A percentile compares a stretch with the other conserved stretches of the same genome.
Conservation (phyloP, 176 grass and related monocot genomes). For the Aegilops longissima region DNA sequence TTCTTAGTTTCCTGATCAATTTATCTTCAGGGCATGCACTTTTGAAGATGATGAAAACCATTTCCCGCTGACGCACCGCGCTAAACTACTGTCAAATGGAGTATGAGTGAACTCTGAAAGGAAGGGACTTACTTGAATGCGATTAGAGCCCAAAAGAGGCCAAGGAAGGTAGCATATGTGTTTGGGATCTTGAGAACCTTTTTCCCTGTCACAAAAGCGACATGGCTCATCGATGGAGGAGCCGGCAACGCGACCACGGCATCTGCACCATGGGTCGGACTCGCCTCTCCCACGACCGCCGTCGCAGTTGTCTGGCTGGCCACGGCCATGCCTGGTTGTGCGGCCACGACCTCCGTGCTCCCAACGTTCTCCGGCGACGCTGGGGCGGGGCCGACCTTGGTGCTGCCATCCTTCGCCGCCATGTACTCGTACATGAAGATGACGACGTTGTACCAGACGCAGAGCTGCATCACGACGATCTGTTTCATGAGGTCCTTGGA, state of each 20-base stretch:
- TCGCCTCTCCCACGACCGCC: not conserved
- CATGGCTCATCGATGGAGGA: slow-evolving; percentile 27
- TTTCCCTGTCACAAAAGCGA: slow-evolving; percentile 52
- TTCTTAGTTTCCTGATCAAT: too few species aligned
- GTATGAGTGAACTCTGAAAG: too few species aligned
- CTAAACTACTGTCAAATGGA: too few species aligned
- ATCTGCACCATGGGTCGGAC: not conserved
- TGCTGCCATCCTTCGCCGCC: not conserved
- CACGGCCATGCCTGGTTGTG: not conserved
- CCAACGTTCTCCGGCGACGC: slow-evolving; percentile 14
- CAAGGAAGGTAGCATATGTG: slow-evolving; percentile 73
- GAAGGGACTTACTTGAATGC: slow-evolving; percentile 58
- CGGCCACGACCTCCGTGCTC: not conserved
- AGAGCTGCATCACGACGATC: slow-evolving; percentile 82
- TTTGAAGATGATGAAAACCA: too few species aligned
- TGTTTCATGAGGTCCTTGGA: slow-evolving; percentile 55
- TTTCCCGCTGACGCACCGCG: too few species aligned
- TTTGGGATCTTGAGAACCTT: slow-evolving; percentile 72
- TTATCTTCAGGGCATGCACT: too few species aligned
- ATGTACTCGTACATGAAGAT: slow-evolving; percentile 95
- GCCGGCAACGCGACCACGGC: not conserved
- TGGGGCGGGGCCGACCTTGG: slow-evolving; percentile 8
- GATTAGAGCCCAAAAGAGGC: slow-evolving; percentile 71
- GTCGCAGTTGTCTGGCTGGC: not conserved
- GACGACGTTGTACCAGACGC: slow-evolving; percentile 85